phyloP scores from a whole-genome alignment of 352 stramenopile genomes.

The Phytophthora tubulina region DNA sequence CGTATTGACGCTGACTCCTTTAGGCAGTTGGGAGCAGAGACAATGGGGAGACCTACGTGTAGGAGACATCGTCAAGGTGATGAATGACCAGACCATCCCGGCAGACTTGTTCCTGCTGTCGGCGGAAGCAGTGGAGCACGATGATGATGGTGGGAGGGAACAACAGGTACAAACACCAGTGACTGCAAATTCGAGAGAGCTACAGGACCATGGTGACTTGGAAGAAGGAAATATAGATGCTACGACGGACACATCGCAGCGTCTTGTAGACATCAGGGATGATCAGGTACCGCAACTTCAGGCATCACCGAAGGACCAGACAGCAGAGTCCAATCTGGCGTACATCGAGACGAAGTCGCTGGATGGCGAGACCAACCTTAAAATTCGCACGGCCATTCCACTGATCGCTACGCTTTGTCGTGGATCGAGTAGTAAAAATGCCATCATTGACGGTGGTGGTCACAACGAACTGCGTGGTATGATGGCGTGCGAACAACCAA shows the following conservation, averaged over 20 bases:
- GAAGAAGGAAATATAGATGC: slow-evolving; percentile 20
- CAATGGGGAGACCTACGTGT: slow-evolving; percentile 79
- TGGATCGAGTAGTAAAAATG: slow-evolving; percentile 9
- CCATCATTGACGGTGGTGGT: slow-evolving; percentile 28
- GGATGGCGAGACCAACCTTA: slow-evolving; percentile 88
- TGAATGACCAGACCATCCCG: slow-evolving; percentile 69
- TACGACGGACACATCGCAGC: neutral
- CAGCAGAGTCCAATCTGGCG: slow-evolving; percentile 53
- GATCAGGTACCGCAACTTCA: neutral
- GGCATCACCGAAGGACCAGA: slow-evolving; percentile 14
- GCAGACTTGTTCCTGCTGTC: slow-evolving; percentile 80
- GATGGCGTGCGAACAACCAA: slow-evolving; percentile 83
- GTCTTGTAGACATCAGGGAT: neutral
- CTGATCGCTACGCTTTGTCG: slow-evolving; percentile 52
- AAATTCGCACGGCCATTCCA: slow-evolving; percentile 81
- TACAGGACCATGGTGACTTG: slow-evolving; percentile 12
- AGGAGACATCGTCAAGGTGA: slow-evolving; percentile 85
- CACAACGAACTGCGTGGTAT: slow-evolving; percentile 61
- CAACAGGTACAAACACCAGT: slow-evolving; percentile 5
- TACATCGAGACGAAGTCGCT: slow-evolving; percentile 91
- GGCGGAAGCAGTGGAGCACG: slow-evolving; percentile 61
- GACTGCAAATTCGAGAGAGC: slow-evolving; percentile 3
- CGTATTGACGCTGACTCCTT: slow-evolving; percentile 56
- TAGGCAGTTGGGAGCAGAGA: slow-evolving; percentile 57
- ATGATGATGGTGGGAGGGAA: slow-evolving; percentile 38